Percentiles rank a stretch among this genome's conserved stretches.
phyloP scores from a whole-genome alignment of 176 grass and related monocot species.

The Avena eriantha region DNA sequence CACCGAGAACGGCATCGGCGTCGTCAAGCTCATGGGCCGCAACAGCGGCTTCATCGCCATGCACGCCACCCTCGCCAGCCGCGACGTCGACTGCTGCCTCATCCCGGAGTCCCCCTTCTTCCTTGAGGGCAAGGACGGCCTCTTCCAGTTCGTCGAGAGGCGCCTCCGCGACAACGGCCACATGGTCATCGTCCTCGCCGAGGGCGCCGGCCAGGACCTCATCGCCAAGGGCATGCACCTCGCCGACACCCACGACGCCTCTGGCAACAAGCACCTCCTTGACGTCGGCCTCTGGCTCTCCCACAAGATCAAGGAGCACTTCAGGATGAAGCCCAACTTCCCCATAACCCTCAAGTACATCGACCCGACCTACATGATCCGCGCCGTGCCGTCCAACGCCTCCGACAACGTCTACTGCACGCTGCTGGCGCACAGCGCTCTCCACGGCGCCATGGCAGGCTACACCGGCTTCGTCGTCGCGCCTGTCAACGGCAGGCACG shows the following conservation, averaged over 20 bases:
- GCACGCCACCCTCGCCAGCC: constrained; percentile 92
- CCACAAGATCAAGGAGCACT: constrained; percentile 87
- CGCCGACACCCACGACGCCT: constrained; percentile 67
- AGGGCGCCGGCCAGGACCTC: constrained; percentile 90
- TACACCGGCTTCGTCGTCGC: constrained; percentile 87
- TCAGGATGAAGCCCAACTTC: constrained; percentile 55
- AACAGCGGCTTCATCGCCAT: constrained; percentile 92
- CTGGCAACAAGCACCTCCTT: constrained; percentile 81
- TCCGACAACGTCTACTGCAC: constrained; percentile 90
- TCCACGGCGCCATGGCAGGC: constrained; percentile 92
- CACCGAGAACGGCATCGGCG: constrained; percentile 81
- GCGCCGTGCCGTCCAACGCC: constrained; percentile 80
- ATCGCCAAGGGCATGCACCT: constrained; percentile 66
- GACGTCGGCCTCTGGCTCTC: constrained; percentile 91
- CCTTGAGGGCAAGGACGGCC: constrained; percentile 77
- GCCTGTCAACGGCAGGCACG: constrained; percentile 78
- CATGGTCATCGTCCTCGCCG: constrained; percentile 94
- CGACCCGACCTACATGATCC: constrained; percentile 96
- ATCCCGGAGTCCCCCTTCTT: constrained; percentile 89
- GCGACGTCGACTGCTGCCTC: constrained; percentile 93
- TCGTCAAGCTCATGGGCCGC: constrained; percentile 97
- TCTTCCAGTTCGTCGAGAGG: constrained; percentile 73
- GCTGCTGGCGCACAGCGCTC: constrained; percentile 82
- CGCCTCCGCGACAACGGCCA: constrained; percentile 80
- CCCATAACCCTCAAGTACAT: constrained; percentile 83